These are phyloP conservation scores for Typha latifolia DNA, from an alignment of 176 grass and related monocot genomes.

Conservation along the genomic window DNA sequence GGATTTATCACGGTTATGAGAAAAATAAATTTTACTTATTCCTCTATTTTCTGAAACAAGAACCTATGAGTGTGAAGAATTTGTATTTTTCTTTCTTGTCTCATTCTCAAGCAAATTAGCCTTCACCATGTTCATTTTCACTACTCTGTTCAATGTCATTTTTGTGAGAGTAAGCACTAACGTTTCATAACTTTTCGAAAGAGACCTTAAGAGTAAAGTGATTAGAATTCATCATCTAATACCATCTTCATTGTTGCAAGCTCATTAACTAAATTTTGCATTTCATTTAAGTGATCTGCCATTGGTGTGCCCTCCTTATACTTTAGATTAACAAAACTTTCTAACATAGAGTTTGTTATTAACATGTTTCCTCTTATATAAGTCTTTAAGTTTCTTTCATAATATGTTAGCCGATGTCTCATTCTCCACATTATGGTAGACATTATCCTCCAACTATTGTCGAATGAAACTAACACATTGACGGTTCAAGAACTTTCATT, in stretches of 20 bases:
- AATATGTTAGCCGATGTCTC: too few relatives aligned
- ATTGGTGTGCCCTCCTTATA: background rate
- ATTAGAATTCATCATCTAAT: background rate
- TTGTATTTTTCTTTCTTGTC: background rate
- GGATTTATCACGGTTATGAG: background rate
- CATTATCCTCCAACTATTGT: too few relatives aligned
- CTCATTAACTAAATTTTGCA: constrained; percentile 16
- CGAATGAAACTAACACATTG: too few relatives aligned
- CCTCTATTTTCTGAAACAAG: background rate
- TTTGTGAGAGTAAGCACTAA: constrained; percentile 11
- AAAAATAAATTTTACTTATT: background rate
- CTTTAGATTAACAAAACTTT: constrained; percentile 5
- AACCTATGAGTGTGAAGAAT: background rate
- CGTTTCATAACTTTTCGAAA: background rate
- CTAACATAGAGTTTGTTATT: background rate
- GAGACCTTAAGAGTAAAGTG: background rate
- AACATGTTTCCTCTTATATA: too few relatives aligned
- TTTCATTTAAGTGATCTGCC: constrained; percentile 5
- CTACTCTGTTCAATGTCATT: background rate
- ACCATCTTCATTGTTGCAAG: background rate
- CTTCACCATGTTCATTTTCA: too few relatives aligned
- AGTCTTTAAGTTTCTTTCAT: too few relatives aligned
- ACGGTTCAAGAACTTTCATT: too few relatives aligned
- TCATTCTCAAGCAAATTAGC: too few relatives aligned
- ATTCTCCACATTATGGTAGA: too few relatives aligned